Evolutionary conservation across 345 rosid genomes (phyloP), one percentile per base, ranked within the genome.

Genomic region (Boechera stricta): DNA sequence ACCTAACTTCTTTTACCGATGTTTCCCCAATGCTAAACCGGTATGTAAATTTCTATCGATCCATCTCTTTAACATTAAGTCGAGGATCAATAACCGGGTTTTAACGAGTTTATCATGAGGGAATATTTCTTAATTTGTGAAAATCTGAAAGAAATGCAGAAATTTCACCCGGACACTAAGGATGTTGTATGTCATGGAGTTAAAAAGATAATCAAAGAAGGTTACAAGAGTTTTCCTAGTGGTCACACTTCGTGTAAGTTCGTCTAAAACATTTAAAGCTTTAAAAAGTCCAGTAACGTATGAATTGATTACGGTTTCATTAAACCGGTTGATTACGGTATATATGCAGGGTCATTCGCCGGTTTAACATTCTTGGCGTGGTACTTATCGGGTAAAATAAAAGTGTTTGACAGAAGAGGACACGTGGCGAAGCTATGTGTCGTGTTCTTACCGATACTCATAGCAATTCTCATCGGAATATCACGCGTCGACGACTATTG

Each of bases 191-290:
- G 94, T 56, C 76, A 78, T 77, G 91, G 94, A 70, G 26, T 82
- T 44, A 44, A 71, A 18, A 68, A 38, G 28, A 51, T 65, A 44
- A 82, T 89, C 61, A 87, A 78, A 83, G 94, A 89, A 85, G 94
- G 94, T 56, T 85, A 86, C 76, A 87, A 87, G 78, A 89, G 94
- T 64, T 89, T 89, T 44, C 91, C 94, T 21, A 89, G 94, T 73
- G 91, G 90, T 56, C 89, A 87, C 81, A 82, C 84, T 73, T 87
- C 91, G 6, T 86, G 88, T 86, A 76, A 82, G 85, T 73, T 62
- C 6, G 41, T 49, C 15, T 21, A 16, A 58, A 36, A 36, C 39
- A 36, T 31, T 28, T 15, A 45, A 47, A 47, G 21, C 0, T 6
- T n/a, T 1, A 4, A 12, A 12, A 56, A 38, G 6, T 35, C 7